A percentile compares a stretch with the other conserved stretches of the same genome.
These are phyloP conservation scores for Mortierella sp. DNA, from an alignment of 371 early-diverging fungal genomes.

Conservation along the genomic window DNA sequence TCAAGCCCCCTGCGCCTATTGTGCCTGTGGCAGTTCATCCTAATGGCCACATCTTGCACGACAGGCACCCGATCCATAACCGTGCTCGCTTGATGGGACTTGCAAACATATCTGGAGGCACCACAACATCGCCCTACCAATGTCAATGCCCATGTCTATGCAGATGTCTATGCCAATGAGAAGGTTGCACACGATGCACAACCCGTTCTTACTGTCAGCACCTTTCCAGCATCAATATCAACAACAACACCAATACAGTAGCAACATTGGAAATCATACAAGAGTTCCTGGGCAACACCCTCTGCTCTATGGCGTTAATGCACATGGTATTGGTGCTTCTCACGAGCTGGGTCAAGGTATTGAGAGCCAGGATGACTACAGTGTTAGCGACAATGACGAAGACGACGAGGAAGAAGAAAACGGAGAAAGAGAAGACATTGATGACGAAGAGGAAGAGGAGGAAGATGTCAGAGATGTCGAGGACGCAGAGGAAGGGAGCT, in stretches of 20 bases:
- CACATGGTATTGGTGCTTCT: not conserved
- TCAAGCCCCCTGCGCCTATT: conserved; percentile 1
- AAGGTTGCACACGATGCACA: conserved; percentile 8
- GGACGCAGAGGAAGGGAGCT: not conserved
- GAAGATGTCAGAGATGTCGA: not conserved
- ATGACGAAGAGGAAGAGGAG: not conserved
- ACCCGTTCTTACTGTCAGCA: conserved; percentile 5
- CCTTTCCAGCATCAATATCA: not conserved
- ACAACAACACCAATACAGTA: not conserved
- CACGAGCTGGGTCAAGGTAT: not conserved
- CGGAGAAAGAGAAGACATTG: not conserved
- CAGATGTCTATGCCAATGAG: conserved; percentile 1
- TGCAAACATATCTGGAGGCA: conserved; percentile 1
- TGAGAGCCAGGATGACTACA: not conserved
- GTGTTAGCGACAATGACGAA: not conserved
- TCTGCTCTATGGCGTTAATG: not conserved
- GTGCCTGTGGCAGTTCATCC: conserved; percentile 32
- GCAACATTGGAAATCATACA: not conserved
- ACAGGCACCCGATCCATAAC: conserved; percentile 50
- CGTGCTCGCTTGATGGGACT: conserved; percentile 38
- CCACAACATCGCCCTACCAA: not conserved
- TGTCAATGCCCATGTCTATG: not conserved
- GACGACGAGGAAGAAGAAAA: not conserved
- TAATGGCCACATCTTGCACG: conserved; percentile 46
- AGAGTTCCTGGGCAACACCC: conserved; percentile 2